These are phyloP conservation scores for Boechera retrofracta DNA, from an alignment of 345 rosid genomes.

Conservation along the genomic window DNA sequence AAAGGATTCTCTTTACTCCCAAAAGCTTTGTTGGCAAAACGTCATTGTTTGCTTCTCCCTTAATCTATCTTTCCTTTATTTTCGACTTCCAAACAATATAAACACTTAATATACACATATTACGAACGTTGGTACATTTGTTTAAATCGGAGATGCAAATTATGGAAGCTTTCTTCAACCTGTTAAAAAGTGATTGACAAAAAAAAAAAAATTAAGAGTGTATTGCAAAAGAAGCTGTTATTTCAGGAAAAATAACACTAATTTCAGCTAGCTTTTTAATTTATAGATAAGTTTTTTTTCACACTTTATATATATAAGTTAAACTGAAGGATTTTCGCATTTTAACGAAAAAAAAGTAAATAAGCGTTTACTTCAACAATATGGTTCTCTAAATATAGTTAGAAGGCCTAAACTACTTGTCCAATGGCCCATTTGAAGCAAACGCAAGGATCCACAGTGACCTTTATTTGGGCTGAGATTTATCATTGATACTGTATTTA, in stretches of 20 bases:
- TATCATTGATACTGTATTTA: not conserved
- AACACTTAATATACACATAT: not conserved
- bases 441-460: constrained; percentile 1
- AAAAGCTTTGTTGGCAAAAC: constrained; percentile 39
- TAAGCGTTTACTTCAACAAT: not conserved
- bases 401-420: constrained; percentile 33
- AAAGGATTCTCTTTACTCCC: constrained; percentile 42
- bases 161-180: constrained; percentile 21
- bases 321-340: not conserved
- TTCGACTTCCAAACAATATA: constrained; percentile 6
- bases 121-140: not conserved
- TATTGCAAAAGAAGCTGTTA: not conserved
- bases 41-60: constrained; percentile 44
- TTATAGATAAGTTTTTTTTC: too few relatives aligned
- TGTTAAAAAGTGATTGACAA: not conserved
- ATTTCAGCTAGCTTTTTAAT: too few relatives aligned
- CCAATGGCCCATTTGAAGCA: constrained; percentile 36
- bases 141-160: not conserved
- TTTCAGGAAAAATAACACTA: not conserved
- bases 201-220: not conserved
- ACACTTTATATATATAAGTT: not conserved
- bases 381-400: constrained; percentile 8
- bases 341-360: not conserved
- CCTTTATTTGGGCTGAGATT: constrained; percentile 34
- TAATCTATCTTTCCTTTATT: constrained; percentile 28